Percentiles rank a stretch among this genome's conserved stretches.
These are phyloP conservation scores for Calvatia gigantea DNA, from an alignment of 768 basidiomycete genomes.

Conservation along the genomic window DNA sequence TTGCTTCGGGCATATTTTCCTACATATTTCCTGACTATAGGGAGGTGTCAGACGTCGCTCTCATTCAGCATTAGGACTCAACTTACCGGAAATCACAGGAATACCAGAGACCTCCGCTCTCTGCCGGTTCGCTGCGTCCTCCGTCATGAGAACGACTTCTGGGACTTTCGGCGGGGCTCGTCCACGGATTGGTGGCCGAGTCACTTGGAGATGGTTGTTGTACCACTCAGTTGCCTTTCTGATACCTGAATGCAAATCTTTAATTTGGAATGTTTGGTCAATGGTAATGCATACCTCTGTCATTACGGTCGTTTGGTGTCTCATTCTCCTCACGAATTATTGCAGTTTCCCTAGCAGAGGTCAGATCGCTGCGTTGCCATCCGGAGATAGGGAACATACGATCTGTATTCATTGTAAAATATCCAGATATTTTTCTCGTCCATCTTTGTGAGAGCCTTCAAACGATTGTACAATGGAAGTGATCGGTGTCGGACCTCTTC, in stretches of 20 bases:
- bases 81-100: conserved; percentile 55
- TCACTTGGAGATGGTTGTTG: conserved; percentile 60
- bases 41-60: not conserved
- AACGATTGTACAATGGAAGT: conserved; percentile 86
- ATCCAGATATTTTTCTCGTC: conserved; percentile 86
- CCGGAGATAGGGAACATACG: conserved; percentile 43
- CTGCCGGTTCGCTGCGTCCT: conserved; percentile 81
- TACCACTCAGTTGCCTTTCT: conserved; percentile 89
- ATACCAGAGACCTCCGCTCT: conserved; percentile 71
- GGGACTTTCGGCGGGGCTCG: conserved; percentile 44
- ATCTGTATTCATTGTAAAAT: conserved; percentile 84
- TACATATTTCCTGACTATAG: conserved; percentile 76
- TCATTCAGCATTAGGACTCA: not conserved
- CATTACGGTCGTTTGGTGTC: conserved; percentile 91
- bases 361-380: not conserved
- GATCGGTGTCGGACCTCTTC: conserved; percentile 96
- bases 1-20: conserved; percentile 62
- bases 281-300: conserved; percentile 60
- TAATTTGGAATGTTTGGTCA: not conserved
- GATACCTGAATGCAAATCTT: conserved; percentile 57
- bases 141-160: conserved; percentile 77
- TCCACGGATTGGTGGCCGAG: conserved; percentile 48
- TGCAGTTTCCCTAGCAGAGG: conserved; percentile 63
- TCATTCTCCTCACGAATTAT: conserved; percentile 74
- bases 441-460: conserved; percentile 78